Base-by-base conservation (phyloP, 2,329 filamentous ascomycete species). In the Chaetoscypha palmicola region DNA sequence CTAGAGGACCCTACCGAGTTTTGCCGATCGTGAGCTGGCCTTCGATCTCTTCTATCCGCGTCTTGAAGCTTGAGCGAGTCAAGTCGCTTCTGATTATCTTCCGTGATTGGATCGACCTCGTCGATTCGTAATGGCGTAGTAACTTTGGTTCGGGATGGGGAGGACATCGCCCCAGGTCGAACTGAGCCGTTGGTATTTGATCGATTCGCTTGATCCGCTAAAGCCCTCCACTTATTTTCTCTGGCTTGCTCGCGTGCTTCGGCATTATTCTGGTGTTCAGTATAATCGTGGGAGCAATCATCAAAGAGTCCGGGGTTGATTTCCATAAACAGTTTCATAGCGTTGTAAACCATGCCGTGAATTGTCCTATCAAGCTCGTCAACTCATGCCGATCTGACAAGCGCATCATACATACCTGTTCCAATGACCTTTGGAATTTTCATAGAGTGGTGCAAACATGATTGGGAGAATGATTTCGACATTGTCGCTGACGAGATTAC, bases 281-380 rank as follows among this genome's bases (percentile, higher is more conserved):
- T 94, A 67, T 98, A 98, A 53, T 97, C 90, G 61, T 96, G 91
- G 26, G 92, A 96, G 68, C 92, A 98, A 62, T 98, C 92, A 58
- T 98, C 92, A 59, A 98, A 98, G 17, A 98, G 77, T 64, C 96
- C 90, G 8, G 92, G 92, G 64, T 97, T 97, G 60, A 98, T 96
- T 65, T 98, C 92, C 92, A 98, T 98, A 67, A 98, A 98, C 28
- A 98, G 77, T 66, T 98, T 98, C 92, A 98, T 97, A 45, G 92
- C 92, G 60, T 97, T 98, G 66, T 97, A 97, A 9, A 98, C 92
- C 91, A 98, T 97, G 63, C 92, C 92, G 62, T 98, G 92, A 55
- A 98, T 98, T 5, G 92, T 98, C 60, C 92, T 97, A 53, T 2
- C 4, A 8, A 14, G 34, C 31, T 30, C 40, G 38, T 22, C 17